Evolutionary conservation across 2,329 filamentous ascomycete genomes (phyloP).

Genomic region (Periconia sp.): DNA sequence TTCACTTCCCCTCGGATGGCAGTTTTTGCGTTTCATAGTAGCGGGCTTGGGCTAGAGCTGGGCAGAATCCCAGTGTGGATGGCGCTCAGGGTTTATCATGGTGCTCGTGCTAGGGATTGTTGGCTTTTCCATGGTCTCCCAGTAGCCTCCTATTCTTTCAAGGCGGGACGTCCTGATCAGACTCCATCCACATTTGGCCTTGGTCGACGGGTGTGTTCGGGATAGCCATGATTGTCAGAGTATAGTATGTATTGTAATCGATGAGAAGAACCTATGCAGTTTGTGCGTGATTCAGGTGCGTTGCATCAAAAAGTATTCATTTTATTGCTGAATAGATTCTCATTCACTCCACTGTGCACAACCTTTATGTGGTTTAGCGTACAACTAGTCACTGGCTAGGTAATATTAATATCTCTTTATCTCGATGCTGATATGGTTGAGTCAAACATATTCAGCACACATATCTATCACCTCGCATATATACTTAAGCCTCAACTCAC

Average conservation of each 20-base stretch:
- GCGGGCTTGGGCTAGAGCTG: constrained; percentile 21
- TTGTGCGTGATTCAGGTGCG: background rate
- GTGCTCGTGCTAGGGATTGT: background rate
- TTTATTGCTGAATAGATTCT: too few species aligned
- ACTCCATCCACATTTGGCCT: background rate
- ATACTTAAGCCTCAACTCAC: too few species aligned
- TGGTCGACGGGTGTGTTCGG: background rate
- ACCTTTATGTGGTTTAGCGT: too few species aligned
- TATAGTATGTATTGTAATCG: constrained; percentile 19
- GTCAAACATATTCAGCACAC: too few species aligned
- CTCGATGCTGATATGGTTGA: too few species aligned
- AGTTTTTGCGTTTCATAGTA: constrained; percentile 25
- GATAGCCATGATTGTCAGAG: constrained; percentile 9
- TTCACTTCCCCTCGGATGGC: constrained; percentile 12
- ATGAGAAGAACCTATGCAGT: background rate
- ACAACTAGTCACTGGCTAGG: too few species aligned
- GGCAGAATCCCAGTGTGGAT: background rate
- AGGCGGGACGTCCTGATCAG: background rate
- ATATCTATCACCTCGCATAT: too few species aligned
- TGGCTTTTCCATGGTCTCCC: background rate
- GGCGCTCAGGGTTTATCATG: constrained; percentile 1
- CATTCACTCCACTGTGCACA: too few species aligned
- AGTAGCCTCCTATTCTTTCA: constrained; percentile 4
- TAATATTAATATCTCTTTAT: too few species aligned
- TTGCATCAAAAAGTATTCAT: too few species aligned